These are phyloP conservation scores for Asterochloris sp. DNA, from an alignment of 139 green algal species.

Conservation along the genomic window DNA sequence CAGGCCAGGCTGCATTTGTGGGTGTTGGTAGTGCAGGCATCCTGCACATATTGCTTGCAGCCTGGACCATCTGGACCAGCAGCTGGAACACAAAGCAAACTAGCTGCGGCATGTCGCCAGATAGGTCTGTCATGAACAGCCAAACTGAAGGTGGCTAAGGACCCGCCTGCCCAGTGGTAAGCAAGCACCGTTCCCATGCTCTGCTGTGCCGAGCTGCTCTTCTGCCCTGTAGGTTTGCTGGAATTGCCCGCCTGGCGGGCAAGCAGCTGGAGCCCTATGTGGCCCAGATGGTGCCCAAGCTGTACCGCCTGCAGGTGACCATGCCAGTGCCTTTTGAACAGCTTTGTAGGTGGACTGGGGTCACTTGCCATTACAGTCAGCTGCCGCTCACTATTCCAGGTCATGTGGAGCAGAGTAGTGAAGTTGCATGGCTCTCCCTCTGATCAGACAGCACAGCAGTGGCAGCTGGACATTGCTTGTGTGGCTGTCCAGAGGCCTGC, in stretches of 20 bases:
- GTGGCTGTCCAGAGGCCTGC: background rate
- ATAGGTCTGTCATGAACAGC: background rate
- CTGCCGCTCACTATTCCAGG: background rate
- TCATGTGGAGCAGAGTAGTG: background rate
- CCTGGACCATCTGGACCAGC: no score
- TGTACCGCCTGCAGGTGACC: constrained; percentile 57
- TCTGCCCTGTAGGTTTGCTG: constrained; percentile 51
- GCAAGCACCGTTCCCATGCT: background rate
- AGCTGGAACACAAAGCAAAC: no score
- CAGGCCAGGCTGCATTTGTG: no score
- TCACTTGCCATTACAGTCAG: background rate
- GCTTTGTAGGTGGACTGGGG: no score
- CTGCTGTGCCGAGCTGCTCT: background rate
- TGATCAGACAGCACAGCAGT: no score
- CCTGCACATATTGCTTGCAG: no score
- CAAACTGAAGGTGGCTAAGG: no score
- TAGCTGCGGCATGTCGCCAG: background rate
- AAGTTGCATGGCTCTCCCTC: no score
- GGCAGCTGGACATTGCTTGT: background rate
- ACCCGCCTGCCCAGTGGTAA: background rate
- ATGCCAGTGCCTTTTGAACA: background rate
- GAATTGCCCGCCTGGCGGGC: constrained; percentile 76
- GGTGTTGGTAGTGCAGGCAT: no score
- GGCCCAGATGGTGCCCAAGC: constrained; percentile 73
- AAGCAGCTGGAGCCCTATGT: constrained; percentile 60